Evolutionary conservation across 768 basidiomycete genomes (phyloP).

Genomic region (Tricholoma furcatifolium): DNA sequence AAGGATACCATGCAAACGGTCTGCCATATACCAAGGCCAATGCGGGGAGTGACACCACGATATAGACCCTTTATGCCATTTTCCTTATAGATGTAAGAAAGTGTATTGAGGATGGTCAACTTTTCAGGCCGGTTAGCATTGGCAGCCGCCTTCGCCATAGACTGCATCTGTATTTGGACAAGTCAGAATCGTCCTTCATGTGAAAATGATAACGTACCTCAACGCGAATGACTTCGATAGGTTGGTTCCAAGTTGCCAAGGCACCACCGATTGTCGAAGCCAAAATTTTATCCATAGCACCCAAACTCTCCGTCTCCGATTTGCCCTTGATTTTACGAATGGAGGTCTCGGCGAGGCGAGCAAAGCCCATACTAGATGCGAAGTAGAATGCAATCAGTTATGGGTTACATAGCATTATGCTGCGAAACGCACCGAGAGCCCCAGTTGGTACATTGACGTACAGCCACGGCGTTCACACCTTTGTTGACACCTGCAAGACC

Average conservation of each 20-base stretch:
- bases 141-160: slow-evolving; percentile 84
- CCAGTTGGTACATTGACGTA: slow-evolving; percentile 93
- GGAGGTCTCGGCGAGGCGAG: slow-evolving; percentile 81
- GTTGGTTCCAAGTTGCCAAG: slow-evolving; percentile 98
- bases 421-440: slow-evolving; percentile 69
- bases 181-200: neutral
- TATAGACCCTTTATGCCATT: slow-evolving; percentile 97
- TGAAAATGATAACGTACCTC: slow-evolving; percentile 53
- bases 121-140: slow-evolving; percentile 85
- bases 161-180: slow-evolving; percentile 81
- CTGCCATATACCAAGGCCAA: slow-evolving; percentile 96
- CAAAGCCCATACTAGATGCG: slow-evolving; percentile 88
- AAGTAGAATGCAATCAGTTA: neutral
- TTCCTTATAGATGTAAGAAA: slow-evolving; percentile 93
- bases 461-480: slow-evolving; percentile 94
- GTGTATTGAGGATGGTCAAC: slow-evolving; percentile 87
- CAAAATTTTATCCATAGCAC: slow-evolving; percentile 82
- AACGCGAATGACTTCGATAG: slow-evolving; percentile 95
- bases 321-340: slow-evolving; percentile 83
- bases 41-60: slow-evolving; percentile 95
- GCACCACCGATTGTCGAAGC: slow-evolving; percentile 92
- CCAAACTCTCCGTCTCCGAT: slow-evolving; percentile 68
- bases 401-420: too few relatives aligned
- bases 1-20: slow-evolving; percentile 99
- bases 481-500: slow-evolving; percentile 98